Conservation (phyloP, 2,329 filamentous ascomycete species). For the Alternaria gansuensis region DNA sequence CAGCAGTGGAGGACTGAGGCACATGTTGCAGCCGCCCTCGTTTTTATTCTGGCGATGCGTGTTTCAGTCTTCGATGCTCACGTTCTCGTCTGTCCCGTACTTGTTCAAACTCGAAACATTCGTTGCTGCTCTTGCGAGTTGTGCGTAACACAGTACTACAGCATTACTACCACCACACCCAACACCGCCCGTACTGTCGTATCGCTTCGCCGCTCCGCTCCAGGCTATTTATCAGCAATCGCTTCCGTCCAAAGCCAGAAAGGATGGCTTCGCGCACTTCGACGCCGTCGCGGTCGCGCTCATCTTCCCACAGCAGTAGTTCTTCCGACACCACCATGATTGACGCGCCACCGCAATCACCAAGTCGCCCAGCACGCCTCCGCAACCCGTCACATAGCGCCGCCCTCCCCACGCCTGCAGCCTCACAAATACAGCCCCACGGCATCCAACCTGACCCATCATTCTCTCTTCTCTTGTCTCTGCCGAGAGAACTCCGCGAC, state of each 20-base stretch:
- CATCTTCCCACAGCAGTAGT: slow-evolving; percentile 41
- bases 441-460: slow-evolving; percentile 28
- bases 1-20: slow-evolving; percentile 13
- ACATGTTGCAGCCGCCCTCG: slow-evolving; percentile 13
- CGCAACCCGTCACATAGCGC: slow-evolving; percentile 36
- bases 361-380: slow-evolving; percentile 39
- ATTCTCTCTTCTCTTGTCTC: slow-evolving; percentile 48
- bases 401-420: slow-evolving; percentile 17
- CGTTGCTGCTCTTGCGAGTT: slow-evolving; percentile 1
- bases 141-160: slow-evolving; percentile 3
- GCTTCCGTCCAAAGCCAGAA: slow-evolving; percentile 6
- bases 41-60: slow-evolving; percentile 1
- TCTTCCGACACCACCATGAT: slow-evolving; percentile 49
- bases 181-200: slow-evolving; percentile 5
- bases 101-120: background rate
- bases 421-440: slow-evolving; percentile 2
- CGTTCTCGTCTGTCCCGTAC: background rate
- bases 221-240: slow-evolving; percentile 17
- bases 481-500: slow-evolving; percentile 51
- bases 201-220: slow-evolving; percentile 15
- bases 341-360: slow-evolving; percentile 40
- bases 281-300: slow-evolving; percentile 44
- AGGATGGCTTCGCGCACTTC: slow-evolving; percentile 44
- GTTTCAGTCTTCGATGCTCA: background rate
- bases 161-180: slow-evolving; percentile 14